Conservation (phyloP, 257 asterid genomes). For the Cynanchum wilfordii region DNA sequence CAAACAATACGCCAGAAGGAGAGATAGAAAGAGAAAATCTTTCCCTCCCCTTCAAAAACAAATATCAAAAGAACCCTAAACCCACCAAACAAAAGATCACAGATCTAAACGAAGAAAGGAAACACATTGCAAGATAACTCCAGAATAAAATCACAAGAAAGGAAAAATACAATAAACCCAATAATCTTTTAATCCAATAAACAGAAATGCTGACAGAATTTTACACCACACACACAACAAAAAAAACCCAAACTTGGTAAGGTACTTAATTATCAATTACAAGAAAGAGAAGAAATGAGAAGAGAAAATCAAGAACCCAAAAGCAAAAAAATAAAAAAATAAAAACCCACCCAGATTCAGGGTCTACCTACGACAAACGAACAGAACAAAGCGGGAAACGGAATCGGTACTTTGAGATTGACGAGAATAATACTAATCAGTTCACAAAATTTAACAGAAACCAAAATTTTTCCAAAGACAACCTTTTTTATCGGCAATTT, state of each 20-base stretch:
- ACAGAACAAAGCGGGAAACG: not conserved
- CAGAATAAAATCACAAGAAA: not conserved
- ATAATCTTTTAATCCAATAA: not conserved
- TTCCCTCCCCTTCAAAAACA: slow-evolving; percentile 19
- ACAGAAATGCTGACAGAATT: slow-evolving; percentile 1
- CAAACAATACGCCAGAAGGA: not conserved
- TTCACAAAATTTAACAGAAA: slow-evolving; percentile 17
- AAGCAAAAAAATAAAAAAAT: not conserved
- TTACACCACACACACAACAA: not conserved
- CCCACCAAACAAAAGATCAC: slow-evolving; percentile 7
- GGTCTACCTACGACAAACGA: slow-evolving; percentile 12
- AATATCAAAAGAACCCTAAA: slow-evolving; percentile 12
- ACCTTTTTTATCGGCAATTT: slow-evolving; percentile 28
- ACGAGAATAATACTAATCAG: not conserved
- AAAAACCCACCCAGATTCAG: not conserved
- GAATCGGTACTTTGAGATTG: not conserved
- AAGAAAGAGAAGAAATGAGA: not conserved
- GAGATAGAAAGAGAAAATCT: slow-evolving; percentile 18
- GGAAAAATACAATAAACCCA: not conserved
- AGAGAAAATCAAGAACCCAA: not conserved
- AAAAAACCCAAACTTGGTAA: not conserved
- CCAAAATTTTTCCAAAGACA: not conserved
- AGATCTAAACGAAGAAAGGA: slow-evolving; percentile 5
- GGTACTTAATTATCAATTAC: not conserved
- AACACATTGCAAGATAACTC: not conserved